A percentile compares a stretch with the other conserved stretches of the same genome.
These are phyloP conservation scores for Boeremia exigua DNA, from an alignment of 2,329 filamentous ascomycete species.

Conservation along the genomic window DNA sequence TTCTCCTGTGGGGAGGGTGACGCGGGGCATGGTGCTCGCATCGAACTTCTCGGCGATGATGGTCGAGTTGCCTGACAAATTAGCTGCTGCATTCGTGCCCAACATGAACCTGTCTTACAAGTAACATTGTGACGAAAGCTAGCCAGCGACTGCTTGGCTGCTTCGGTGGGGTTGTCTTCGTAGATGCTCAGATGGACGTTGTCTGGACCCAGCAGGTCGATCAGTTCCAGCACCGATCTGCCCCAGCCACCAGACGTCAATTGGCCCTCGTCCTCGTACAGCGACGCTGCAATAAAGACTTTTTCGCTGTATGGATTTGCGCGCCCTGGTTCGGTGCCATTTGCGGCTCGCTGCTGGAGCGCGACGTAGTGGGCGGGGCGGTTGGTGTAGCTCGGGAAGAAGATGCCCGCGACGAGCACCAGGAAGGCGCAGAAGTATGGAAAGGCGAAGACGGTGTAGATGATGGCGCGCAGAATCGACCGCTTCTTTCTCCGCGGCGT, in stretches of 20 bases:
- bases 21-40: conserved; percentile 61
- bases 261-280: conserved; percentile 68
- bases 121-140: conserved; percentile 59
- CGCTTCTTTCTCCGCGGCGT: conserved; percentile 43
- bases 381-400: conserved; percentile 64
- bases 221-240: conserved; percentile 63
- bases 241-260: conserved; percentile 71
- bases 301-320: conserved; percentile 66
- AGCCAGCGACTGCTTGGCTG: conserved; percentile 61
- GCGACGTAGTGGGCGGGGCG: conserved; percentile 60
- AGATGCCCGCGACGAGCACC: conserved; percentile 53
- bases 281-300: conserved; percentile 75
- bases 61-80: conserved; percentile 48
- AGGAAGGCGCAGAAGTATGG: conserved; percentile 45
- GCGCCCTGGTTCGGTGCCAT: conserved; percentile 41
- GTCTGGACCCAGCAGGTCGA: conserved; percentile 69
- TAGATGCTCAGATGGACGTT: conserved; percentile 77
- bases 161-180: conserved; percentile 70
- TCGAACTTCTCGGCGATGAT: conserved; percentile 68
- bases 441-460: conserved; percentile 40
- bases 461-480: conserved; percentile 39
- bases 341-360: conserved; percentile 45
- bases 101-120: conserved; percentile 40
- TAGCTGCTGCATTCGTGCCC: conserved; percentile 12
- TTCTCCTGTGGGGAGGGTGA: conserved; percentile 67